These are phyloP conservation scores for Fagopyrum esculentum DNA, from an alignment of 148 eudicot genomes.

Conservation along the genomic window DNA sequence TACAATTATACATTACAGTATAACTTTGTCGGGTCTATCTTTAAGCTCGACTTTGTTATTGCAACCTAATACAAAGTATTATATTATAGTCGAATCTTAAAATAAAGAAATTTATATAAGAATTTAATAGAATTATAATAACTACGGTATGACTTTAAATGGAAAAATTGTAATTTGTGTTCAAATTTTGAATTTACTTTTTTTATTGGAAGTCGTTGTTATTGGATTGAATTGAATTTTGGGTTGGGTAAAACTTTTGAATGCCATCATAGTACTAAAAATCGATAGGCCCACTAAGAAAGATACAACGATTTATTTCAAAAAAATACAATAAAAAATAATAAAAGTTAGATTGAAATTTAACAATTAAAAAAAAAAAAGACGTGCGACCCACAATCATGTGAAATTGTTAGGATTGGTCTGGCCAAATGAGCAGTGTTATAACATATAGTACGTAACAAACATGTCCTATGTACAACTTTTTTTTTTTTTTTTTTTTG, in stretches of 20 bases:
- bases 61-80: no score
- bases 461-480: neutral
- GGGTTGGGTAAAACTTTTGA: neutral
- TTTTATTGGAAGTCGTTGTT: neutral
- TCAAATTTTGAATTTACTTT: neutral
- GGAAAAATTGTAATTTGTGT: neutral
- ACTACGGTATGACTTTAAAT: no score
- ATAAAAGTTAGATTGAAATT: neutral
- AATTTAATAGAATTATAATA: no score
- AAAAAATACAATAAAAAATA: neutral
- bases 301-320: neutral
- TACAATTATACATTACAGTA: no score
- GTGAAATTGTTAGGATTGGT: conserved; percentile 9
- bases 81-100: no score
- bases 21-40: no score
- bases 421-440: neutral
- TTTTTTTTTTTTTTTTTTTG: neutral
- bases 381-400: neutral
- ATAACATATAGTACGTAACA: neutral
- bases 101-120: no score
- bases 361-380: neutral
- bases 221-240: neutral
- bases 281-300: neutral
- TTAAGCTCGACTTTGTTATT: no score
- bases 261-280: neutral